Evolutionary conservation across 1,284 basidiomycete genomes (phyloP).

Genomic region (Papiliotrema terrestris): DNA sequence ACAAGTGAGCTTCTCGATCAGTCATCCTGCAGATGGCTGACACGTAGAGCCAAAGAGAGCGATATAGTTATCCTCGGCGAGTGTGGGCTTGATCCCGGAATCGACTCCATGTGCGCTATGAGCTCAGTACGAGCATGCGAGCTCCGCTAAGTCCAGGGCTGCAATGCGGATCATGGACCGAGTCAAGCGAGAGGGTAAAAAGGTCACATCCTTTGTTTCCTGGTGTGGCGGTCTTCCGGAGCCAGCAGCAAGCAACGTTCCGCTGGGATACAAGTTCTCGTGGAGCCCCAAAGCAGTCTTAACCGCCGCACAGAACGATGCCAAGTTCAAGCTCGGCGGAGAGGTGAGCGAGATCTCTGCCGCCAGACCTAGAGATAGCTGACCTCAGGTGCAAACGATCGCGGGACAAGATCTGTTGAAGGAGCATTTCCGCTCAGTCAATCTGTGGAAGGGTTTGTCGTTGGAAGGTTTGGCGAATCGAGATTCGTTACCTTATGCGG

Average conservation of each 20-base stretch:
- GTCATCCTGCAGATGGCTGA: neutral
- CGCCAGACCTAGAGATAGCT: no score
- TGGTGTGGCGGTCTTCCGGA: conserved; percentile 93
- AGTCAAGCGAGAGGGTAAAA: conserved; percentile 59
- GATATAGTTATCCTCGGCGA: conserved; percentile 82
- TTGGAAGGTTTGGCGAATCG: conserved; percentile 89
- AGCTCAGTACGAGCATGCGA: neutral
- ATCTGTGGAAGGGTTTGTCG: conserved; percentile 63
- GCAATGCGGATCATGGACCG: conserved; percentile 71
- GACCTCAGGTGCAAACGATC: conserved; percentile 54
- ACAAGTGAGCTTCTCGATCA: conserved; percentile 52
- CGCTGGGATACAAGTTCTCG: conserved; percentile 89
- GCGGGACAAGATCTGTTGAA: conserved; percentile 58
- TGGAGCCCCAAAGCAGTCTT: conserved; percentile 90
- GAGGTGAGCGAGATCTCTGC: conserved; percentile 50
- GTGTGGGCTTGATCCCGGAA: conserved; percentile 92
- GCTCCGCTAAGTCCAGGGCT: conserved; percentile 54
- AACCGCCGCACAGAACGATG: conserved; percentile 73
- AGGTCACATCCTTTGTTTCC: conserved; percentile 74
- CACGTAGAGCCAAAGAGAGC: conserved; percentile 60
- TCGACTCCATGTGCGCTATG: conserved; percentile 63
- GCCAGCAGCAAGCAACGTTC: conserved; percentile 61
- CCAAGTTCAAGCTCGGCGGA: conserved; percentile 63
- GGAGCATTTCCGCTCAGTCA: conserved; percentile 62
- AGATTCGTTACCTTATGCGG: conserved; percentile 73